phyloP scores from a whole-genome alignment of 1,284 basidiomycete genomes.

The Cutaneotrichosporon dermatis region DNA sequence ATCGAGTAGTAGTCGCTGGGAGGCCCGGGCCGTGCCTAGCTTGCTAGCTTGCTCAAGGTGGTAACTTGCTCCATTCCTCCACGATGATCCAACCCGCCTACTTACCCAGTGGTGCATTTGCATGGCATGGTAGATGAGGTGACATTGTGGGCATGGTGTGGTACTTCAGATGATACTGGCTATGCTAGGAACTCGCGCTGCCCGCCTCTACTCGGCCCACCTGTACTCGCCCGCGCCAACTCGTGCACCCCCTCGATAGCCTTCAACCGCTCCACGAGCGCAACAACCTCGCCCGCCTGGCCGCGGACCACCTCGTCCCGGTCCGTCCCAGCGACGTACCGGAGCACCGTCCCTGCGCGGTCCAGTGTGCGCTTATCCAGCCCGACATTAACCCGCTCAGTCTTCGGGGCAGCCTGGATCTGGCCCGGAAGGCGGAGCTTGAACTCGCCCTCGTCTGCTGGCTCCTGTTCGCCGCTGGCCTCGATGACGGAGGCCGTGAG shows the following conservation, averaged over 20 bases:
- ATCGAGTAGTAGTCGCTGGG: too few species aligned
- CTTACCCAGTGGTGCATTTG: too few species aligned
- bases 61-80: too few species aligned
- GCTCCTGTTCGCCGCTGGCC: conserved; percentile 9
- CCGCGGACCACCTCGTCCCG: conserved; percentile 65
- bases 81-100: too few species aligned
- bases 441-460: conserved; percentile 7
- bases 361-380: conserved; percentile 43
- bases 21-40: too few species aligned
- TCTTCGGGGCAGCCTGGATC: neutral
- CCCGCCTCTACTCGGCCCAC: neutral
- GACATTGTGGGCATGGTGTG: too few species aligned
- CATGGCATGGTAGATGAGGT: too few species aligned
- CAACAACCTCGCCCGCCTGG: conserved; percentile 69
- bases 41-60: too few species aligned
- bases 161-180: neutral
- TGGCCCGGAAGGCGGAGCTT: conserved; percentile 19
- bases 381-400: neutral
- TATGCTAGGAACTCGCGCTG: conserved; percentile 1
- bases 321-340: conserved; percentile 69
- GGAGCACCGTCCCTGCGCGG: conserved; percentile 61
- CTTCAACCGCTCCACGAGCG: conserved; percentile 14
- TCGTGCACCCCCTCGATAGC: neutral
- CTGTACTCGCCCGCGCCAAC: neutral
- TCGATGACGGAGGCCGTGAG: conserved; percentile 54